phyloP scores from a whole-genome alignment of 1,139 yeast species.

The Blastobotrys petasosporus region DNA sequence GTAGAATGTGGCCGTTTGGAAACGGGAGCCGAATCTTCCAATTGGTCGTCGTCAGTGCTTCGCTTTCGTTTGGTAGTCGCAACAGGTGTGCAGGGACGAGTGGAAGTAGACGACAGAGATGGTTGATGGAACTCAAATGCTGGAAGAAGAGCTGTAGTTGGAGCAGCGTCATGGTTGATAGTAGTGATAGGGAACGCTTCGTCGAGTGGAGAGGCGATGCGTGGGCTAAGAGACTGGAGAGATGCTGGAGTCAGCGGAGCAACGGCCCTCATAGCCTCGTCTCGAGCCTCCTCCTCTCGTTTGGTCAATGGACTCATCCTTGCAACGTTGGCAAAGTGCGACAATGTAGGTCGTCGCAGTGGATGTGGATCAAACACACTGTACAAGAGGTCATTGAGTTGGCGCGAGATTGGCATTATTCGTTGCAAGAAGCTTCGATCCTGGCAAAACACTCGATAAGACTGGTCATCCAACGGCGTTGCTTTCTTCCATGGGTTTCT shows the following conservation, averaged over 20 bases:
- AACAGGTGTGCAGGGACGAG: not conserved
- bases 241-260: not conserved
- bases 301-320: conserved; percentile 18
- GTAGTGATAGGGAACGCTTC: not conserved
- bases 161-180: not conserved
- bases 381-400: conserved; percentile 51
- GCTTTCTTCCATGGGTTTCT: conserved; percentile 93
- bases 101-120: too few species aligned
- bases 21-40: not conserved
- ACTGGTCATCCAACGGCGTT: conserved; percentile 49
- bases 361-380: conserved; percentile 60
- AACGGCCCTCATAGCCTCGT: not conserved
- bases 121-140: conserved; percentile 1
- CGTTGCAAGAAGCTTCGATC: conserved; percentile 49
- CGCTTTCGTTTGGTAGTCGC: not conserved
- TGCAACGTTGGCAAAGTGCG: conserved; percentile 36
- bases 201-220: not conserved
- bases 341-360: conserved; percentile 50
- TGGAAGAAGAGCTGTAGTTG: not conserved
- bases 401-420: conserved; percentile 62
- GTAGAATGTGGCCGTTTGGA: not conserved
- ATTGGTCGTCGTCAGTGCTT: not conserved
- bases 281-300: conserved; percentile 1
- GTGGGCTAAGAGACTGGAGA: not conserved
- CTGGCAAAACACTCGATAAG: conserved; percentile 47